Percentiles rank a stretch among this genome's conserved stretches.
Evolutionary conservation across 257 asterid species (phyloP).

Genomic region (Mentha longifolia): DNA sequence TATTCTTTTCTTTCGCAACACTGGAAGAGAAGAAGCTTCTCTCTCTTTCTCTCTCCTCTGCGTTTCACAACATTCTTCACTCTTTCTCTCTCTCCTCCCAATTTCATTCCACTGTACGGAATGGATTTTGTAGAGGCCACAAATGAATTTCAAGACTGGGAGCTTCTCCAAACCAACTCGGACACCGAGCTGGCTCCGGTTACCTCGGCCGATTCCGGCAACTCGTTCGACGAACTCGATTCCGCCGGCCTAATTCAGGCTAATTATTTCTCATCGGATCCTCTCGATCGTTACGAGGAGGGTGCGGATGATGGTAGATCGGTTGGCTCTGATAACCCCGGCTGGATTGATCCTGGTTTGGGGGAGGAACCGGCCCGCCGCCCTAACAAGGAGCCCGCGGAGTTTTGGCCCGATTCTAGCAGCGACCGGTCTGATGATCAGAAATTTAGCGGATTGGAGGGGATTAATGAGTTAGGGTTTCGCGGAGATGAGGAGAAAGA

Average conservation of each 20-base stretch:
- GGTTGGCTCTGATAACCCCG: conserved; percentile 69
- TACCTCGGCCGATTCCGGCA: conserved; percentile 29
- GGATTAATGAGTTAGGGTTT: conserved; percentile 38
- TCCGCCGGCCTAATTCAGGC: conserved; percentile 53
- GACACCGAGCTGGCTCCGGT: conserved; percentile 43
- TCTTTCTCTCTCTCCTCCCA: conserved; percentile 5
- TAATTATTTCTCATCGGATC: conserved; percentile 68
- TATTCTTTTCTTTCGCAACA: conserved; percentile 10
- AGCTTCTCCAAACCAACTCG: conserved; percentile 58
- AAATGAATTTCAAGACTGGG: conserved; percentile 78
- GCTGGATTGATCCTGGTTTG: conserved; percentile 80
- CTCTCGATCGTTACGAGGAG: conserved; percentile 41
- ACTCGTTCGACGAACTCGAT: conserved; percentile 47
- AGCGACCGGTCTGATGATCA: conserved; percentile 63
- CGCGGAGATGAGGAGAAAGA: conserved; percentile 32
- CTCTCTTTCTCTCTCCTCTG: neutral
- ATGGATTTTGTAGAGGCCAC: conserved; percentile 53
- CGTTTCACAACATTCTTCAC: neutral
- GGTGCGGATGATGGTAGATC: conserved; percentile 47
- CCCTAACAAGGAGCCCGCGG: conserved; percentile 49
- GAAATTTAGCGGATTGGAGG: conserved; percentile 48
- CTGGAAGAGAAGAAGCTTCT: neutral
- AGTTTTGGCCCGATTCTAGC: conserved; percentile 74
- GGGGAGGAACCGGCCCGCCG: conserved; percentile 50
- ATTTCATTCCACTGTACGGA: conserved; percentile 23